Percentiles rank a stretch among this genome's conserved stretches.
Evolutionary conservation across 169 alveolate genomes (phyloP).

Genomic region (Plasmodium yoelii): DNA sequence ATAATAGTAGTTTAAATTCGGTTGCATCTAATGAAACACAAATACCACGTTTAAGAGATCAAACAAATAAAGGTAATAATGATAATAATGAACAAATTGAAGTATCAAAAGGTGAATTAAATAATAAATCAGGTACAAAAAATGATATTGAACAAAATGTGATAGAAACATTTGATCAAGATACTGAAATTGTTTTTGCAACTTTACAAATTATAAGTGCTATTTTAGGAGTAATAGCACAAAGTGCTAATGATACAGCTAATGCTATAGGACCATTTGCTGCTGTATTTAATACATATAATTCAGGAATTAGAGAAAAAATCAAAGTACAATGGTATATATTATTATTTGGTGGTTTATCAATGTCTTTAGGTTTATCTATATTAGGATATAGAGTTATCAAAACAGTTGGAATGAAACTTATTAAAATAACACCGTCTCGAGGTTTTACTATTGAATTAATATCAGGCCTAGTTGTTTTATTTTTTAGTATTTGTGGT

Average conservation of each 20-base stretch:
- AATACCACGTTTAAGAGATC: background rate
- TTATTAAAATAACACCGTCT: slow-evolving; percentile 88
- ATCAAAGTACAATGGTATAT: slow-evolving; percentile 86
- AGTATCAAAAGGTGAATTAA: background rate
- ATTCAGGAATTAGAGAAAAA: slow-evolving; percentile 56
- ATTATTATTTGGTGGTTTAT: slow-evolving; percentile 86
- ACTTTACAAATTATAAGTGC: slow-evolving; percentile 86
- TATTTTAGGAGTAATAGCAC: slow-evolving; percentile 86
- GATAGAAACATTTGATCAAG: slow-evolving; percentile 77
- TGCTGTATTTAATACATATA: slow-evolving; percentile 69
- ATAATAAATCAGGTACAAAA: slow-evolving; percentile 8
- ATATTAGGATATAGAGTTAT: slow-evolving; percentile 88
- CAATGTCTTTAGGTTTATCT: slow-evolving; percentile 88
- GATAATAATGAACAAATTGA: slow-evolving; percentile 1
- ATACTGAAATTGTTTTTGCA: slow-evolving; percentile 80
- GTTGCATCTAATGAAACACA: slow-evolving; percentile 74
- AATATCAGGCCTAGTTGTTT: slow-evolving; percentile 86
- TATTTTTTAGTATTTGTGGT: slow-evolving; percentile 86
- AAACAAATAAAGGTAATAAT: slow-evolving; percentile 1
- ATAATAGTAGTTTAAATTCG: slow-evolving; percentile 66
- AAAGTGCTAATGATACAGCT: slow-evolving; percentile 90
- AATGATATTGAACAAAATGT: slow-evolving; percentile 42
- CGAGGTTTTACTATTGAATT: slow-evolving; percentile 89
- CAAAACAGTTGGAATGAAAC: slow-evolving; percentile 85
- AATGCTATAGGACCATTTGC: slow-evolving; percentile 89